A percentile compares a stretch with the other conserved stretches of the same genome.
Evolutionary conservation across 345 rosid species (phyloP).

Genomic region (Moringa oleifera): DNA sequence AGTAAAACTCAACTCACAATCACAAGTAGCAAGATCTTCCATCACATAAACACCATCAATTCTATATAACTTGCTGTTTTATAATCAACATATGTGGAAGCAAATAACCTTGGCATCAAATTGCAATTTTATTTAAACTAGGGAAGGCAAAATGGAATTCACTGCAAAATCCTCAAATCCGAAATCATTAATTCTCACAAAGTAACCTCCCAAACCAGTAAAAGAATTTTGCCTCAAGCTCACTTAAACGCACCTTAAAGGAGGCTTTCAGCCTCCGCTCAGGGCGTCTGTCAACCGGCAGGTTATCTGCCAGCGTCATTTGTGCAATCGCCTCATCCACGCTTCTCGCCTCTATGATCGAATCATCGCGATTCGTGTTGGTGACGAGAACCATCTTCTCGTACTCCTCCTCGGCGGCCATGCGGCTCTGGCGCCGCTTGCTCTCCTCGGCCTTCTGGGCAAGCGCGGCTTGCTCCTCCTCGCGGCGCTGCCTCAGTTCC

Average conservation of each 20-base stretch:
- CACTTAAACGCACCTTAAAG: conserved; percentile 54
- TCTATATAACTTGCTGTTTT: no score
- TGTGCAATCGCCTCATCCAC: conserved; percentile 86
- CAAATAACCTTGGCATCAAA: no score
- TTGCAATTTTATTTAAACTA: neutral
- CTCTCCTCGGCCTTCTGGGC: conserved; percentile 67
- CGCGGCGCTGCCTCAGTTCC: conserved; percentile 46
- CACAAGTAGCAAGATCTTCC: no score
- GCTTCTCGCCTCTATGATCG: conserved; percentile 69
- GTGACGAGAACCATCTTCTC: conserved; percentile 72
- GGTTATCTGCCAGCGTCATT: conserved; percentile 58
- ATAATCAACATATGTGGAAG: no score
- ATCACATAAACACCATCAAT: no score
- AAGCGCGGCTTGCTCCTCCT: conserved; percentile 70
- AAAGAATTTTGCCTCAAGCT: neutral
- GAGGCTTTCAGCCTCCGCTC: conserved; percentile 90
- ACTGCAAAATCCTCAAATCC: neutral
- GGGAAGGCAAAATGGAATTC: neutral
- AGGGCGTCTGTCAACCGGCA: conserved; percentile 77
- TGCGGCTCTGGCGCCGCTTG: conserved; percentile 57
- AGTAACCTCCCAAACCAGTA: no score
- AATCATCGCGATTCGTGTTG: conserved; percentile 86
- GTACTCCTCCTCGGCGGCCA: conserved; percentile 86
- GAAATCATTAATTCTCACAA: neutral
- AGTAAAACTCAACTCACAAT: no score